A percentile compares a stretch with the other conserved stretches of the same genome.
phyloP scores from a whole-genome alignment of 1,139 yeast genomes.

The Schwanniomyces etchellsii region DNA sequence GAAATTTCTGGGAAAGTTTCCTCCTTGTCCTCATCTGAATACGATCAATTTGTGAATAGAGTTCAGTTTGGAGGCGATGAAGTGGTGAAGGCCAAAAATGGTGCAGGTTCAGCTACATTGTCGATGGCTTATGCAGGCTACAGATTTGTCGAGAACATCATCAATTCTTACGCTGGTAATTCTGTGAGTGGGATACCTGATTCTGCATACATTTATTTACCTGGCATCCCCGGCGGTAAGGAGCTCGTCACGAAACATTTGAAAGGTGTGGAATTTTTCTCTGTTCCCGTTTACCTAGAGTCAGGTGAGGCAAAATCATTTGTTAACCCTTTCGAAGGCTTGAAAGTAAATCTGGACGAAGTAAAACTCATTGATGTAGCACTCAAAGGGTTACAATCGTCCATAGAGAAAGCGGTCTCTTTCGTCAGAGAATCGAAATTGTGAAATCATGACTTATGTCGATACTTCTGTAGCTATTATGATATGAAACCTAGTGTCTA shows the following conservation, averaged over 20 bases:
- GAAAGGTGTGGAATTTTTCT: constrained; percentile 47
- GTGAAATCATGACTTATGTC: constrained; percentile 11
- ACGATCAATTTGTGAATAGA: constrained; percentile 46
- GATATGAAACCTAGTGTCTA: not conserved
- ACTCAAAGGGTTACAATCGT: constrained; percentile 46
- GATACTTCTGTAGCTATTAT: no score
- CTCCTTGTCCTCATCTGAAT: constrained; percentile 23
- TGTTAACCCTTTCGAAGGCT: constrained; percentile 36
- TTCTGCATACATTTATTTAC: constrained; percentile 58
- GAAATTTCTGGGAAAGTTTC: constrained; percentile 24
- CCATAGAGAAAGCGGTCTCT: constrained; percentile 55
- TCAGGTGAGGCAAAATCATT: constrained; percentile 46
- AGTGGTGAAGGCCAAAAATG: constrained; percentile 71
- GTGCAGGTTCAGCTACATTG: constrained; percentile 73
- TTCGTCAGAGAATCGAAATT: constrained; percentile 50
- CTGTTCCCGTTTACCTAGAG: constrained; percentile 53
- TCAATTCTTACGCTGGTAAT: constrained; percentile 36
- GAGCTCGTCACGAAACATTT: constrained; percentile 34
- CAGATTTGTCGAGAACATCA: constrained; percentile 52
- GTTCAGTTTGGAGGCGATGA: constrained; percentile 80
- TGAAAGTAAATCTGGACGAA: constrained; percentile 37
- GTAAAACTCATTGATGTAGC: constrained; percentile 45
- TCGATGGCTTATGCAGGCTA: constrained; percentile 78
- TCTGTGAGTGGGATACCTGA: constrained; percentile 31
- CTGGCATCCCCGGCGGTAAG: constrained; percentile 47